Base-by-base conservation (phyloP, 2,329 filamentous ascomycete species). In the Pseudogymnoascus sp. region DNA sequence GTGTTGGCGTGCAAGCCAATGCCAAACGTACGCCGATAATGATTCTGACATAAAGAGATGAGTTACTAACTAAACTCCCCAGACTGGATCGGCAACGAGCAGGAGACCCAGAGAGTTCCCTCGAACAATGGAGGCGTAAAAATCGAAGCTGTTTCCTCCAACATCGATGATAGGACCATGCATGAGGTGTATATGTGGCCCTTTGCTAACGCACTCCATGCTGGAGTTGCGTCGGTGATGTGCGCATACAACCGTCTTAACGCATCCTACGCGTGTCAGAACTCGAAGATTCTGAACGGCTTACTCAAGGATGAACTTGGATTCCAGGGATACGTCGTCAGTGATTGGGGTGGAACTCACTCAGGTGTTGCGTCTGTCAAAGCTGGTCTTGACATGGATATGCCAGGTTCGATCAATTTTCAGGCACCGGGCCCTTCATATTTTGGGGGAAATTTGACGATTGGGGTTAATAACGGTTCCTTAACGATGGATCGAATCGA, bases 171-270 rank as follows among this genome's bases (percentile, higher is more conserved):
- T 72, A 84, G 88, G 65, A 87, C 88, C 0, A 77, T 91, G 71
- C 89, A 91, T 68, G 89, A 92, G 72, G 74, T 91, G 5, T 92
- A 91, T 70, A 77, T 87, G 27, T 92, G 89, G 89, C 89, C 89
- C 0, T 92, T 92, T 70, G 87, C 83, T 27, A 88, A 92, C 69
- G 86, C 86, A 1, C 82, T 91, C 61, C 80, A 79, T 62, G 87
- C 87, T 7, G 87, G 87, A 9, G 86, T 88, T 6, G 82, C 83
- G 3, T 74, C 82, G 10, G 74, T 85, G 64, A 87, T 87, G 85
- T 85, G 84, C 73, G 84, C 87, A 0, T 79, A 78, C 65, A 75
- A 78, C 67, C 64, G 75, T 62, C 67, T 82, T 61, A 81, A 82
- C 66, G 77, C 77, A 33, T 78, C 77, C 0, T 82, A 78, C 66